phyloP scores from a whole-genome alignment of 495 filamentous ascomycete genomes.

The Neurospora tetraspora region DNA sequence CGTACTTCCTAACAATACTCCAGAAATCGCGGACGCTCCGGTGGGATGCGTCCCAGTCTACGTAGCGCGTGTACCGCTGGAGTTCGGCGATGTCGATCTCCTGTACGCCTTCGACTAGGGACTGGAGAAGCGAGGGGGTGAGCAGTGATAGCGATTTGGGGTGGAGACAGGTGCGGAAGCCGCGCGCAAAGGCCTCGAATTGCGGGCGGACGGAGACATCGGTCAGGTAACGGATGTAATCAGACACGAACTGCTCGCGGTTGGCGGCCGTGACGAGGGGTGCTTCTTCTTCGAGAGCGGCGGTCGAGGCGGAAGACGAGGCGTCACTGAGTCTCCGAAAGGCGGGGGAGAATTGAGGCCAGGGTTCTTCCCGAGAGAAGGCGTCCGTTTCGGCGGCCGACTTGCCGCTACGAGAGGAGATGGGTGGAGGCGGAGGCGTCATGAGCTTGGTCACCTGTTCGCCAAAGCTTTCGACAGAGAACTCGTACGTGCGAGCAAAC shows the following conservation, averaged over 20 bases:
- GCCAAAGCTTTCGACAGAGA: constrained; percentile 64
- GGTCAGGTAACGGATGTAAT: constrained; percentile 82
- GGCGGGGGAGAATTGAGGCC: constrained; percentile 31
- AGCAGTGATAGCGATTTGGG: constrained; percentile 60
- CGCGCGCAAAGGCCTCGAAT: constrained; percentile 66
- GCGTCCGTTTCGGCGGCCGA: neutral
- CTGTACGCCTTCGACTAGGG: constrained; percentile 70
- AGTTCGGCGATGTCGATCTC: constrained; percentile 67
- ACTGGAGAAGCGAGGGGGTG: constrained; percentile 57
- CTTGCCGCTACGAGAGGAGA: neutral
- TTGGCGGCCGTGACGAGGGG: constrained; percentile 65
- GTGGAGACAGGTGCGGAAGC: constrained; percentile 72
- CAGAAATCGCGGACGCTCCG: constrained; percentile 71
- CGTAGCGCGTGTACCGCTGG: constrained; percentile 58
- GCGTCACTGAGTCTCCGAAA: neutral
- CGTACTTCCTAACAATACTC: constrained; percentile 59
- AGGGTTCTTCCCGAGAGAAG: constrained; percentile 10
- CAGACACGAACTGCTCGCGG: constrained; percentile 66
- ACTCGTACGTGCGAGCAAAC: constrained; percentile 75
- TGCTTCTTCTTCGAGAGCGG: constrained; percentile 36
- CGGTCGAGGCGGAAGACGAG: constrained; percentile 15
- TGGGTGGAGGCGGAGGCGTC: constrained; percentile 12
- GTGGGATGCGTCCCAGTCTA: constrained; percentile 63
- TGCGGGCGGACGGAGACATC: constrained; percentile 67
- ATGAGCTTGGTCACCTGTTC: constrained; percentile 40